phyloP scores from a whole-genome alignment of 2,329 filamentous ascomycete species.

The Fusarium sp. region DNA sequence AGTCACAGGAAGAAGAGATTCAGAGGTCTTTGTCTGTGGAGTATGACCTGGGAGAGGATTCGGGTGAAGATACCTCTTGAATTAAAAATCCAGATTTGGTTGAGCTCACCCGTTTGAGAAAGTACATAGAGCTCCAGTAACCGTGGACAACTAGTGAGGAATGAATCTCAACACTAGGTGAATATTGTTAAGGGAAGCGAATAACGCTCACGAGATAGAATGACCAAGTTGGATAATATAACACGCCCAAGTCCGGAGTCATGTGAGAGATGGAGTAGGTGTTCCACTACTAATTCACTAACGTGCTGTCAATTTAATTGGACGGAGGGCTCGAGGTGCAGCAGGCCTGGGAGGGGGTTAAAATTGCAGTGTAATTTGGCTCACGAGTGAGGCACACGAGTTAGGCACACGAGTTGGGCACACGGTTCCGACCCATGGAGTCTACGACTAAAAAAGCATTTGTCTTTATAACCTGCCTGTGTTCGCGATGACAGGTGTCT shows the following conservation, averaged over 20 bases:
- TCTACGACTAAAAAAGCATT: fast-evolving
- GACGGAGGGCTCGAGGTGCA: background rate
- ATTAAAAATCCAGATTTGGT: no score
- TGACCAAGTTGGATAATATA: fast-evolving
- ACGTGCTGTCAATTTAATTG: background rate
- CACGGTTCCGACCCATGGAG: no score
- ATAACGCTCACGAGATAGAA: background rate
- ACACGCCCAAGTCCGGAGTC: fast-evolving
- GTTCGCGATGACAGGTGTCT: no score
- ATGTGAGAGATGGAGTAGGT: background rate
- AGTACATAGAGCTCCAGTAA: background rate
- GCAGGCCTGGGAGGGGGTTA: background rate
- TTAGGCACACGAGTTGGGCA: background rate
- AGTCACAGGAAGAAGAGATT: background rate
- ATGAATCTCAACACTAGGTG: no score
- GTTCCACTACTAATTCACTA: background rate
- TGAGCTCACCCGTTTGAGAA: fast-evolving
- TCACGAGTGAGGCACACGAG: background rate
- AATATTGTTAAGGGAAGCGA: background rate
- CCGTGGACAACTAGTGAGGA: no score
- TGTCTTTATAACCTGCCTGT: background rate
- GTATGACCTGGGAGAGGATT: background rate
- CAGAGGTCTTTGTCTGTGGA: background rate
- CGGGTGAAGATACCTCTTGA: background rate
- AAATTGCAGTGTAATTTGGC: background rate